Conservation (phyloP, 345 rosid genomes). For the Populus euphratica region DNA sequence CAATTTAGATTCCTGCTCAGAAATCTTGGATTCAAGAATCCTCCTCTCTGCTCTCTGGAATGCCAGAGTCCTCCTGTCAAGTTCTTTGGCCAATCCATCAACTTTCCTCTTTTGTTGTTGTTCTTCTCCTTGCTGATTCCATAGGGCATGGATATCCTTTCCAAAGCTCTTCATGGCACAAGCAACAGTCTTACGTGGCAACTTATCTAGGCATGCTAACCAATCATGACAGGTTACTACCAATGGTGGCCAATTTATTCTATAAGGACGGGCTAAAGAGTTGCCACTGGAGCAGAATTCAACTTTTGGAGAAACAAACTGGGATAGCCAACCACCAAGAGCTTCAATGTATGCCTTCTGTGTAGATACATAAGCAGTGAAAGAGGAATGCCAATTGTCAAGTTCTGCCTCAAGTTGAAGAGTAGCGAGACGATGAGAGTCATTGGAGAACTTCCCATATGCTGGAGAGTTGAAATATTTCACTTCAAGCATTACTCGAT, state of each 20-base stretch:
- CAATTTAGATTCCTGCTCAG: slow-evolving; percentile 20
- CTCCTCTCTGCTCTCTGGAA: slow-evolving; percentile 32
- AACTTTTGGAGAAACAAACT: slow-evolving; percentile 32
- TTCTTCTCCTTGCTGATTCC: slow-evolving; percentile 43
- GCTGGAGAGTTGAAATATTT: slow-evolving; percentile 21
- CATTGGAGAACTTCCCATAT: slow-evolving; percentile 23
- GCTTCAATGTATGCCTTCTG: slow-evolving; percentile 45
- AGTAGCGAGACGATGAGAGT: slow-evolving; percentile 41
- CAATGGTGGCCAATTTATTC: slow-evolving; percentile 25
- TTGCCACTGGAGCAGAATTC: slow-evolving; percentile 20
- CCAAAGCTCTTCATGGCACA: slow-evolving; percentile 28
- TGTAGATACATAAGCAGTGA: slow-evolving; percentile 25
- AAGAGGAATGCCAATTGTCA: slow-evolving; percentile 37
- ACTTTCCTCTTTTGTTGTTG: slow-evolving; percentile 43
- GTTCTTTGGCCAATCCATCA: slow-evolving; percentile 31
- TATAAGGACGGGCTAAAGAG: slow-evolving; percentile 6
- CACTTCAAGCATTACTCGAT: slow-evolving; percentile 35
- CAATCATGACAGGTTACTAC: slow-evolving; percentile 36
- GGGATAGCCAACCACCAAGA: slow-evolving; percentile 38
- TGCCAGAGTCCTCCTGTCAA: slow-evolving; percentile 26
- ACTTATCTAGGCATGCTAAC: slow-evolving; percentile 30
- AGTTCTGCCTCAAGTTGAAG: slow-evolving; percentile 40
- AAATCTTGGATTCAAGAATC: slow-evolving; percentile 24
- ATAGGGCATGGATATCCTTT: slow-evolving; percentile 27
- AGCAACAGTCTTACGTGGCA: slow-evolving; percentile 34